These are phyloP conservation scores for Teunomyces pallodes DNA, from an alignment of 805 yeast genomes.

Conservation along the genomic window DNA sequence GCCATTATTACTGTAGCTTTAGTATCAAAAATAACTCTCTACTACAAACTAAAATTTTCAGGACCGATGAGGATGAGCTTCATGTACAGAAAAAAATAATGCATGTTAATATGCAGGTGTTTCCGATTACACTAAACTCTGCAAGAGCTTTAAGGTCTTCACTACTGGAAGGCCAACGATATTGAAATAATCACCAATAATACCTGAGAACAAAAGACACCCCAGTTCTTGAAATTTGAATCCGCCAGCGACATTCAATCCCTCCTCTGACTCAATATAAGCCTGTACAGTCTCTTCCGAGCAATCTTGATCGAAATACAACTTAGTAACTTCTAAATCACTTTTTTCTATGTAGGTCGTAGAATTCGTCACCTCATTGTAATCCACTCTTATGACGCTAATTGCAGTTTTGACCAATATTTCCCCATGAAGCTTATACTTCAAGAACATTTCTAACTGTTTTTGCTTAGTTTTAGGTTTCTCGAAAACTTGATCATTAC, in stretches of 20 bases:
- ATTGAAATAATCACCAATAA: constrained; percentile 81
- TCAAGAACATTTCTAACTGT: constrained; percentile 29
- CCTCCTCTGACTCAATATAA: constrained; percentile 74
- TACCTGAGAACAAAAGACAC: constrained; percentile 55
- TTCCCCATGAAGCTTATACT: constrained; percentile 17
- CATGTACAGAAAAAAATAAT: neutral
- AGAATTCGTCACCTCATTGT: constrained; percentile 5
- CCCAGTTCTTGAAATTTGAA: constrained; percentile 79
- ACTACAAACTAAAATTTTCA: constrained; percentile 4
- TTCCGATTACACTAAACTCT: neutral
- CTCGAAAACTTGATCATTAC: constrained; percentile 63
- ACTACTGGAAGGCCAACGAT: constrained; percentile 84
- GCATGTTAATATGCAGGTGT: constrained; percentile 1
- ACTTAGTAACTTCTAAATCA: constrained; percentile 35
- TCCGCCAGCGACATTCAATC: constrained; percentile 86
- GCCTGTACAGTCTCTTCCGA: constrained; percentile 54
- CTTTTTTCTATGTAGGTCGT: neutral
- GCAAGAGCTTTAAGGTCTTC: constrained; percentile 31
- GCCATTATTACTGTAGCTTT: constrained; percentile 1
- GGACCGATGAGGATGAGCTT: constrained; percentile 8
- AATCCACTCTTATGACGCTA: constrained; percentile 18
- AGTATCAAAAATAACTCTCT: neutral
- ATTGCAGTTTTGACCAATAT: constrained; percentile 37
- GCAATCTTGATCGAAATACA: constrained; percentile 47
- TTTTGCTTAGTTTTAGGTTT: constrained; percentile 54